phyloP scores from a whole-genome alignment of 176 grass and related monocot genomes.

The Triticum monococcum region DNA sequence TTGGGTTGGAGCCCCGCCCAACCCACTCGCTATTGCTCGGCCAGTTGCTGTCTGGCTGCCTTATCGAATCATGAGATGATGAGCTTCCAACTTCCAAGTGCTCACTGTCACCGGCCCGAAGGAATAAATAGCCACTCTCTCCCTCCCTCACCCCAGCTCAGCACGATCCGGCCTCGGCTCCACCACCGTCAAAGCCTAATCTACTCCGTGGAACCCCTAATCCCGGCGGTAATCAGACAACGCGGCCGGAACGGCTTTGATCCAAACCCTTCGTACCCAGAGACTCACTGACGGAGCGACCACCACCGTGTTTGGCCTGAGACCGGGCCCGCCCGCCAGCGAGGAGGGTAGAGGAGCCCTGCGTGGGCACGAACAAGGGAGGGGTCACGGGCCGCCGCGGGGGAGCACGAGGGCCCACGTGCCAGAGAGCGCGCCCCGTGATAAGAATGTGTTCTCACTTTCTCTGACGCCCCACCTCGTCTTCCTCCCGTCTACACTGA shows the following conservation, averaged over 20 bases:
- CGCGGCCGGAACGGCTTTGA: background rate
- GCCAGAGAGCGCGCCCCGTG: slow-evolving; percentile 5
- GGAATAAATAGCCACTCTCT: background rate
- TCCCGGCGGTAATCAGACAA: background rate
- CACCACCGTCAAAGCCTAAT: slow-evolving; percentile 37
- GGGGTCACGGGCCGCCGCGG: slow-evolving; percentile 29
- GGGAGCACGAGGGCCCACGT: background rate
- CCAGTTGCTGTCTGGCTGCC: background rate
- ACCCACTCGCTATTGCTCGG: background rate
- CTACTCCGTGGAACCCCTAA: background rate
- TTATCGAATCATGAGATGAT: background rate
- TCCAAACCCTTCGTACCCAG: accelerated
- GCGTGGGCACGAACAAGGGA: background rate
- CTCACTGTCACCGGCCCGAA: background rate
- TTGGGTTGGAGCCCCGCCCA: background rate
- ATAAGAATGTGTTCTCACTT: slow-evolving; percentile 46
- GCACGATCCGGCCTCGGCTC: slow-evolving; percentile 10
- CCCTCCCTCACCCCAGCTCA: slow-evolving; percentile 16
- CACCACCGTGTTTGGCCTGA: accelerated
- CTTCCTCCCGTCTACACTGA: slow-evolving; percentile 8
- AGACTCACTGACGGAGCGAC: background rate
- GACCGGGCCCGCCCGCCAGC: background rate
- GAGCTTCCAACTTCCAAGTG: too few species aligned
- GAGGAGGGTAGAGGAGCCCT: accelerated
- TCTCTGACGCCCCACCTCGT: slow-evolving; percentile 7